A percentile compares a stretch with the other conserved stretches of the same genome.
These are phyloP conservation scores for Naganishia cerealis DNA, from an alignment of 1,284 basidiomycete species.

Conservation along the genomic window DNA sequence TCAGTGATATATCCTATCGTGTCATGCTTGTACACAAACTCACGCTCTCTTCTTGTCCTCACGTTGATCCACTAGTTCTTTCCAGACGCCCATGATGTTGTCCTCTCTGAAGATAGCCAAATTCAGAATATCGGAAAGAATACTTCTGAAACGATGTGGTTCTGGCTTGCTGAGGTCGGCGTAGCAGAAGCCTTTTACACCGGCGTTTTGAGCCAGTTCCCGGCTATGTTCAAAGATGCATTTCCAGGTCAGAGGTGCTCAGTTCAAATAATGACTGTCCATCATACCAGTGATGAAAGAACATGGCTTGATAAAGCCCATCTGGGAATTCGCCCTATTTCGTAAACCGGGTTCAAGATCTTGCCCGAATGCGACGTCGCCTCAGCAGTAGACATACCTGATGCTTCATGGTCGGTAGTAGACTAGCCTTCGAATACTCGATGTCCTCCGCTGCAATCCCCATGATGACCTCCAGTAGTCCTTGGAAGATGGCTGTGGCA, in stretches of 20 bases:
- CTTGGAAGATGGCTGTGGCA: constrained; percentile 59
- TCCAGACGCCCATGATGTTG: constrained; percentile 48
- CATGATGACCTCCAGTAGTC: constrained; percentile 67
- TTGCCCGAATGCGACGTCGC: too few species aligned
- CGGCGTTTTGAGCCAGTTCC: constrained; percentile 69
- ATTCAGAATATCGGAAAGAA: constrained; percentile 85
- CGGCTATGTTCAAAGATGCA: constrained; percentile 53
- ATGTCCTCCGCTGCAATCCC: constrained; percentile 63
- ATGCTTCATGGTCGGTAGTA: constrained; percentile 58
- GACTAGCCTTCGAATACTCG: constrained; percentile 61
- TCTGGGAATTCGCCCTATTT: constrained; percentile 65
- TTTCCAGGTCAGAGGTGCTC: too few species aligned
- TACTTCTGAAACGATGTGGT: constrained; percentile 65
- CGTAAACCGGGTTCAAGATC: background rate
- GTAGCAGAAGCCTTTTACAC: constrained; percentile 72
- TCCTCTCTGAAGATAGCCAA: constrained; percentile 71
- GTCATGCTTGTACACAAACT: constrained; percentile 13
- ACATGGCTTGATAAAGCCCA: constrained; percentile 63
- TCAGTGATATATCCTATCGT: background rate
- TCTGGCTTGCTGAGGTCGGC: constrained; percentile 73
- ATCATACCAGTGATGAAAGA: constrained; percentile 62
- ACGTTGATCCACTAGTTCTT: constrained; percentile 36
- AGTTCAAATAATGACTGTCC: too few species aligned
- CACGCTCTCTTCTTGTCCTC: constrained; percentile 41
- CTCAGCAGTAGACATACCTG: constrained; percentile 38